Evolutionary conservation across 768 basidiomycete species (phyloP).

Genomic region (Macrolepiota albuminosa): DNA sequence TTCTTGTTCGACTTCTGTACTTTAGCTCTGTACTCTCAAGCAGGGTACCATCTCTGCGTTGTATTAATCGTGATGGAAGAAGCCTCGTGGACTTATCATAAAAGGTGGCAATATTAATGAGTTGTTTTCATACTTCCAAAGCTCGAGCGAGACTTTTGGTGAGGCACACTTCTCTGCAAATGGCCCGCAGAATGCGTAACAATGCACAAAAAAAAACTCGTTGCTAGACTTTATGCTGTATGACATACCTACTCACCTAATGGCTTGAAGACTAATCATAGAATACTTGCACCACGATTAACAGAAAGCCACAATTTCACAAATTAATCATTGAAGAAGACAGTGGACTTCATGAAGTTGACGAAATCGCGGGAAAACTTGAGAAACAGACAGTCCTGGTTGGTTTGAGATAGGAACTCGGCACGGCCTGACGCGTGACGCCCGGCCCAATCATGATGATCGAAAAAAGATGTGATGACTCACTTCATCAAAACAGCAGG

Average conservation of each 20-base stretch:
- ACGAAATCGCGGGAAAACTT: conserved; percentile 1
- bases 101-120: too few species aligned
- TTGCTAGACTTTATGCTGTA: neutral
- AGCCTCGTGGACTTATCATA: neutral
- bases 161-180: too few species aligned
- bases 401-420: neutral
- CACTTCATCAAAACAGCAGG: too few species aligned
- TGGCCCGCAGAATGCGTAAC: too few species aligned
- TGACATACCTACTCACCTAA: neutral
- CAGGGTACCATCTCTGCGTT: neutral
- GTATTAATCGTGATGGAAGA: neutral
- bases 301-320: neutral
- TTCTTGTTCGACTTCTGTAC: neutral
- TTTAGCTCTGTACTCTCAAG: neutral
- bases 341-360: neutral
- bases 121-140: too few species aligned
- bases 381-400: neutral
- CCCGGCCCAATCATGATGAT: too few species aligned
- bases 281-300: neutral
- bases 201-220: neutral
- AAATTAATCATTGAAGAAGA: neutral
- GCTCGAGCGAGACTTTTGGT: too few species aligned
- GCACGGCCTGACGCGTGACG: too few species aligned
- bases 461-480: too few species aligned
- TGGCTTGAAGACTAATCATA: neutral